phyloP scores from a whole-genome alignment of 257 asterid genomes.

The Solanum pimpinellifolium region DNA sequence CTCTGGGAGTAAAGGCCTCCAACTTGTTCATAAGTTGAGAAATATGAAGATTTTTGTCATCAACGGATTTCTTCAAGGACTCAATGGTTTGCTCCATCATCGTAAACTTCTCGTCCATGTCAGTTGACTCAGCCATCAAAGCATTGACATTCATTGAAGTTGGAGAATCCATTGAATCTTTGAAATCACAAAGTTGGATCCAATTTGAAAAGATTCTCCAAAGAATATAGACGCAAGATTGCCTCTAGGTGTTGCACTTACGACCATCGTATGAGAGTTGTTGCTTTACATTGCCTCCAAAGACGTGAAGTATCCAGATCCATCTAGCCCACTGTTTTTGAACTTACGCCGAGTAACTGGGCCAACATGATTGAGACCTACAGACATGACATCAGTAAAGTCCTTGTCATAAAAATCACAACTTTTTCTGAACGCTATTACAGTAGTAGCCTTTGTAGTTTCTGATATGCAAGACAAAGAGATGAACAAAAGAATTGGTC shows the following conservation, averaged over 20 bases:
- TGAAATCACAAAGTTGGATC: background rate
- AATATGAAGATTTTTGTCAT: background rate
- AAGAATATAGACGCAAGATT: background rate
- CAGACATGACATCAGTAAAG: background rate
- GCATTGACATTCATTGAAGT: background rate
- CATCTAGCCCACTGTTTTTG: background rate
- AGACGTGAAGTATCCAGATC: background rate
- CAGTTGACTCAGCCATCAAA: background rate
- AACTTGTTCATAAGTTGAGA: background rate
- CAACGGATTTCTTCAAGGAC: background rate
- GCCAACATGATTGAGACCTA: background rate
- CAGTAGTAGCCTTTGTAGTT: background rate
- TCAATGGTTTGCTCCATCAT: background rate
- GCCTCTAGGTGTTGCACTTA: background rate
- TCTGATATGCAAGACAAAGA: background rate
- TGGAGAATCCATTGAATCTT: background rate
- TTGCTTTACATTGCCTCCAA: background rate
- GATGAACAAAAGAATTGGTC: background rate
- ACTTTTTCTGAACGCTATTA: background rate
- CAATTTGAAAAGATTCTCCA: background rate
- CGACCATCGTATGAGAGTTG: background rate
- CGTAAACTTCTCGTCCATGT: background rate
- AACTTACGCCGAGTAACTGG: background rate
- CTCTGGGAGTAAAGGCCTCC: background rate
- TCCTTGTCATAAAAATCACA: background rate